Evolutionary conservation across 2,329 filamentous ascomycete species (phyloP).

Genomic region (Fusarium secorum): DNA sequence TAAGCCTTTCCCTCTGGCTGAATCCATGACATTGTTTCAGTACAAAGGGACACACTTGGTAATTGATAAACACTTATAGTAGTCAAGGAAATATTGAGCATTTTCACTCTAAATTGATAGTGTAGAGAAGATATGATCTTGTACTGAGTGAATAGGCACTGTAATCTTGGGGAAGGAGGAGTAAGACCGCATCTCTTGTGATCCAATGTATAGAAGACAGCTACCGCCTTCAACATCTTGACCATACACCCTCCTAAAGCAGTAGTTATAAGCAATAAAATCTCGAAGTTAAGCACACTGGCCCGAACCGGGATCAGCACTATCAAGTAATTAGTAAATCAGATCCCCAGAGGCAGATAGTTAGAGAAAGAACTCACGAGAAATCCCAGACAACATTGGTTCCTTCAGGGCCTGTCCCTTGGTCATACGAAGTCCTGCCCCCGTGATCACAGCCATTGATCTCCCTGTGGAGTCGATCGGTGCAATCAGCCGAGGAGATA

Average conservation of each 20-base stretch:
- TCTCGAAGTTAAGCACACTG: background rate
- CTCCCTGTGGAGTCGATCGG: background rate
- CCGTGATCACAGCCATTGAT: background rate
- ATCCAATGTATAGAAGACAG: background rate
- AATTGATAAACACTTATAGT: background rate
- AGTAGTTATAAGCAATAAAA: background rate
- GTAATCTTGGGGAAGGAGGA: background rate
- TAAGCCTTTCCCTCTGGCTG: background rate
- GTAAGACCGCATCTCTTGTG: background rate
- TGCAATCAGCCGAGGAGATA: background rate
- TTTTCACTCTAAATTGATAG: background rate
- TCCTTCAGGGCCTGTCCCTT: background rate
- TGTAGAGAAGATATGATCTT: background rate
- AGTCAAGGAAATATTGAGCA: background rate
- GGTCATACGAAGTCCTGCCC: background rate
- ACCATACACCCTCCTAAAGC: rapidly evolving
- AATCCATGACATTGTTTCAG: background rate
- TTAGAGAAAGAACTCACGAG: background rate
- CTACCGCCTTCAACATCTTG: background rate
- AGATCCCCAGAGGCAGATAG: background rate
- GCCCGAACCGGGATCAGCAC: background rate
- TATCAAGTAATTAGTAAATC: background rate
- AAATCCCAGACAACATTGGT: background rate
- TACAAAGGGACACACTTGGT: rapidly evolving
- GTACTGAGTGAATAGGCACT: background rate